These are phyloP conservation scores for Cercospora citrullina DNA, from an alignment of 2,329 filamentous ascomycete genomes.

Conservation along the genomic window DNA sequence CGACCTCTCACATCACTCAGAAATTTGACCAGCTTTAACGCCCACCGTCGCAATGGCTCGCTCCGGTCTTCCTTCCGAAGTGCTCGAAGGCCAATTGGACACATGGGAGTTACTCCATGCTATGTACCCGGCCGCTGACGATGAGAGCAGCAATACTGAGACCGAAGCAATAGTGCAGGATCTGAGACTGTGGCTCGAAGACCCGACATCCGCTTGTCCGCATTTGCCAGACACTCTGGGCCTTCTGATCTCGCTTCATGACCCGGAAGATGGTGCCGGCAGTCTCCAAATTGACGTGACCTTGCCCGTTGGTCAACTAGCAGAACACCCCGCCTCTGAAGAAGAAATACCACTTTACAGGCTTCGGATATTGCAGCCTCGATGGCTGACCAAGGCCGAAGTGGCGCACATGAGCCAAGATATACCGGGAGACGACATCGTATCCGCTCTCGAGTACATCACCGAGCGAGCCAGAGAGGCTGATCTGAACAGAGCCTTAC, in stretches of 20 bases:
- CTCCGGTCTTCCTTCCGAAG: slow-evolving; percentile 8
- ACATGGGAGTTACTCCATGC: slow-evolving; percentile 53
- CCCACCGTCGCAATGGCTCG: slow-evolving; percentile 9
- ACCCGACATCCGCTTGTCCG: background rate
- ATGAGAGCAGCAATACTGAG: slow-evolving; percentile 18
- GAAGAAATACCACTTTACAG: slow-evolving; percentile 27
- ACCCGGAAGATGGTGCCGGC: background rate
- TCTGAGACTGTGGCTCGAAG: slow-evolving; percentile 24
- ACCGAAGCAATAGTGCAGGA: slow-evolving; percentile 11
- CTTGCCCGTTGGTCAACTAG: slow-evolving; percentile 2
- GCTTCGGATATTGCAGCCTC: slow-evolving; percentile 52
- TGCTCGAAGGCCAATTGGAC: slow-evolving; percentile 22
- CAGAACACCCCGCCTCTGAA: background rate
- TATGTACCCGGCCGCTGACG: slow-evolving; percentile 51
- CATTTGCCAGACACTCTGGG: slow-evolving; percentile 9
- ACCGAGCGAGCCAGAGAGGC: slow-evolving; percentile 39
- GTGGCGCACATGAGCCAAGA: slow-evolving; percentile 42
- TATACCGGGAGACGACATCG: slow-evolving; percentile 49
- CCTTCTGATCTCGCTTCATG: background rate
- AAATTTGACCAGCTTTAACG: background rate
- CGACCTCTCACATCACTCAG: background rate
- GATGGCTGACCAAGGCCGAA: slow-evolving; percentile 56
- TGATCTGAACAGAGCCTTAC: background rate
- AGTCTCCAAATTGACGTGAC: slow-evolving; percentile 6
- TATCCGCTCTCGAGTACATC: slow-evolving; percentile 50